Percentiles rank a stretch among this genome's conserved stretches.
Conservation (phyloP, 805 yeast genomes). For the Lipomyces chichibuensis region DNA sequence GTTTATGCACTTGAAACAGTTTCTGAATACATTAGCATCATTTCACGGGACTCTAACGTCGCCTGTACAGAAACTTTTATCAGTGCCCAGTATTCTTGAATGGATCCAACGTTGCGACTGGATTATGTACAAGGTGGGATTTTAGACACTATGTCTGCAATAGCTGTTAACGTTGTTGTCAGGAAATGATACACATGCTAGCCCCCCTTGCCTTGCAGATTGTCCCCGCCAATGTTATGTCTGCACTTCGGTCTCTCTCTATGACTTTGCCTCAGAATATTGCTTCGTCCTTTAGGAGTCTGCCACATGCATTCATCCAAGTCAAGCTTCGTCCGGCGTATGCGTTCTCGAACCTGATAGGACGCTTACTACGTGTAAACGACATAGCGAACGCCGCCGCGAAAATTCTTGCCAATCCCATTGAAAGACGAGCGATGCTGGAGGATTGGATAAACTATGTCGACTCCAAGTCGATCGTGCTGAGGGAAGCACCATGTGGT, state of each 20-base stretch:
- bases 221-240: slow-evolving; percentile 59
- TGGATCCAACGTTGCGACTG: slow-evolving; percentile 76
- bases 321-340: slow-evolving; percentile 59
- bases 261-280: slow-evolving; percentile 51
- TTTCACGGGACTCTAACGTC: slow-evolving; percentile 63
- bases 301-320: slow-evolving; percentile 56
- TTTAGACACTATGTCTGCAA: not conserved
- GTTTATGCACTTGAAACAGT: slow-evolving; percentile 64
- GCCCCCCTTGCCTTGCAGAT: slow-evolving; percentile 62
- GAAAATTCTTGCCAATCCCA: slow-evolving; percentile 49
- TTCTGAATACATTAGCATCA: slow-evolving; percentile 56
- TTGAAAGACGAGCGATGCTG: slow-evolving; percentile 56
- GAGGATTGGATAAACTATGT: slow-evolving; percentile 60
- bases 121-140: slow-evolving; percentile 54
- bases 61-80: slow-evolving; percentile 62
- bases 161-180: slow-evolving; percentile 8
- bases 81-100: slow-evolving; percentile 44
- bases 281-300: slow-evolving; percentile 36
- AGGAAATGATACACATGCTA: slow-evolving; percentile 58
- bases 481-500: slow-evolving; percentile 57
- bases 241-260: slow-evolving; percentile 59
- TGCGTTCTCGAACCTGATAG: slow-evolving; percentile 56
- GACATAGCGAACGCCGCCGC: slow-evolving; percentile 58
- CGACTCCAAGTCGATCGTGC: slow-evolving; percentile 51
- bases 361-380: slow-evolving; percentile 57